These are phyloP conservation scores for Psilocybe subaeruginosa DNA, from an alignment of 768 basidiomycete species.

Conservation along the genomic window DNA sequence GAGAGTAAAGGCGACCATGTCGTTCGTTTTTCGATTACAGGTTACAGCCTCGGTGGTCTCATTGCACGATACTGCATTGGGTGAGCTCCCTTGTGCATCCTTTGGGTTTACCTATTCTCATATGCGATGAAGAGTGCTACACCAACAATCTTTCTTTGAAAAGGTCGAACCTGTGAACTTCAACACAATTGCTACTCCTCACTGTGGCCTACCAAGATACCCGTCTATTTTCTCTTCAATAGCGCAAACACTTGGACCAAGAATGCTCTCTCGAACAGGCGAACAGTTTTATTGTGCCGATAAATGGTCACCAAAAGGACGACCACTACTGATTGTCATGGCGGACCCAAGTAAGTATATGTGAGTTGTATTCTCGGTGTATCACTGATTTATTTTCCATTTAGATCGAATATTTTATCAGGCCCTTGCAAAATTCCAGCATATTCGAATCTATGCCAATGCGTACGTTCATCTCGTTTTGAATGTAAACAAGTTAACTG, in stretches of 20 bases:
- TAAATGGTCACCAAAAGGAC: slow-evolving; percentile 68
- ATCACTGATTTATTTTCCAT: background rate
- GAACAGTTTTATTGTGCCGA: slow-evolving; percentile 78
- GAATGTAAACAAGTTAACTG: background rate
- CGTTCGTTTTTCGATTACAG: slow-evolving; percentile 71
- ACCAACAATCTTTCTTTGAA: slow-evolving; percentile 73
- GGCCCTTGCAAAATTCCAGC: slow-evolving; percentile 65
- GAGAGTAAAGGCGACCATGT: slow-evolving; percentile 58
- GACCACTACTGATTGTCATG: slow-evolving; percentile 75
- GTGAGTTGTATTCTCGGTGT: background rate
- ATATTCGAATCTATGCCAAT: slow-evolving; percentile 82
- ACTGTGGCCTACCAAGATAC: slow-evolving; percentile 73
- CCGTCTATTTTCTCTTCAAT: slow-evolving; percentile 60
- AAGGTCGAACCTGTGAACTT: slow-evolving; percentile 77
- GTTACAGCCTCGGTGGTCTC: slow-evolving; percentile 83
- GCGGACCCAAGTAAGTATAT: slow-evolving; percentile 69
- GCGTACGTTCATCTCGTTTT: slow-evolving; percentile 46
- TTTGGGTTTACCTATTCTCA: background rate
- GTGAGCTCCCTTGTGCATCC: slow-evolving; percentile 34
- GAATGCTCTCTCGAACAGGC: slow-evolving; percentile 76
- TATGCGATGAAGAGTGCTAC: slow-evolving; percentile 50
- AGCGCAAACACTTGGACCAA: slow-evolving; percentile 60
- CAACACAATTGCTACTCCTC: slow-evolving; percentile 82
- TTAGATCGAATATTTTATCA: slow-evolving; percentile 78
- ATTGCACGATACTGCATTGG: slow-evolving; percentile 81